phyloP scores from a whole-genome alignment of 306 rosid species.

The Mimosa pudica region DNA sequence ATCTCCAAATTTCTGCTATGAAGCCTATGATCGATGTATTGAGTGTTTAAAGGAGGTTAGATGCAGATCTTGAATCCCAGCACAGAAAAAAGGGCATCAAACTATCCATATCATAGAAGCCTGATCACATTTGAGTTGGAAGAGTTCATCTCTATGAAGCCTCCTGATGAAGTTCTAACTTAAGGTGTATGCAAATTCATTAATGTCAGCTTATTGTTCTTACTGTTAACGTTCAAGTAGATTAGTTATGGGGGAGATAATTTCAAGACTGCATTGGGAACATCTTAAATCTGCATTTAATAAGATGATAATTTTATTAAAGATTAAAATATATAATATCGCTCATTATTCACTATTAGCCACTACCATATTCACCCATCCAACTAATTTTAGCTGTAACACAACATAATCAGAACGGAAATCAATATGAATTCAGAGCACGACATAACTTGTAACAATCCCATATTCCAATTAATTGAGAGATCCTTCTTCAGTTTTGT shows the following conservation, averaged over 20 bases:
- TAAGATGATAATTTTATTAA: not conserved
- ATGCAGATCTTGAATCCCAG: too few relatives aligned
- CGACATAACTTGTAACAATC: constrained; percentile 2
- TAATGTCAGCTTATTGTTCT: not conserved
- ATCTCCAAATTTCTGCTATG: too few relatives aligned
- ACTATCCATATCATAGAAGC: too few relatives aligned
- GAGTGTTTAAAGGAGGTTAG: too few relatives aligned
- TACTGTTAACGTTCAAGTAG: constrained; percentile 1
- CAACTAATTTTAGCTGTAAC: not conserved
- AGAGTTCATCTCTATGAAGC: too few relatives aligned
- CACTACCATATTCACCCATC: constrained; percentile 10
- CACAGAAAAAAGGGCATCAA: too few relatives aligned
- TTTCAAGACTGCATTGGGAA: not conserved
- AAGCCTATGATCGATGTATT: too few relatives aligned
- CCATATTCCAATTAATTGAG: not conserved
- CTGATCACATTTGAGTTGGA: too few relatives aligned
- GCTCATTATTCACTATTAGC: not conserved
- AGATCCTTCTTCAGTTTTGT: constrained; percentile 25
- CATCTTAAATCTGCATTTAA: not conserved
- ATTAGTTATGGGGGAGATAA: not conserved
- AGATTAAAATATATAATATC: not conserved
- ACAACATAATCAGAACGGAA: not conserved
- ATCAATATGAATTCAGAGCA: not conserved
- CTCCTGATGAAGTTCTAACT: not conserved
- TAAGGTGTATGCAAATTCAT: not conserved